A percentile compares a stretch with the other conserved stretches of the same genome.
Conservation (phyloP, 768 basidiomycete species). For the Sistotremastrum niveocremeum region DNA sequence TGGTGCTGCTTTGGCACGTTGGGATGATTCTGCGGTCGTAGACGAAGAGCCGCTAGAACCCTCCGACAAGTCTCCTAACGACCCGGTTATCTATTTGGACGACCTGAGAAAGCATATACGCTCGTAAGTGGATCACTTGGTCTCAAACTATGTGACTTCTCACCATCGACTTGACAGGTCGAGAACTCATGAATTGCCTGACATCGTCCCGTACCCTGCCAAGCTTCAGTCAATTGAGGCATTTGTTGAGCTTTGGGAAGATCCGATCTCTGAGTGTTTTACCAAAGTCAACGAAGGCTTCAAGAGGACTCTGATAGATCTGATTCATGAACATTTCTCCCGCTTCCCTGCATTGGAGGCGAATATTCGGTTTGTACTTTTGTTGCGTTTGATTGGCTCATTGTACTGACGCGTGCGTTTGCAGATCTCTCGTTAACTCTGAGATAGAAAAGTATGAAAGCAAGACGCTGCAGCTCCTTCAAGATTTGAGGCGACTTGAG, state of each 20-base stretch:
- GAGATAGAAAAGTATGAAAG: conserved; percentile 19
- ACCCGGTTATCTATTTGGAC: conserved; percentile 12
- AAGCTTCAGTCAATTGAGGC: conserved; percentile 22
- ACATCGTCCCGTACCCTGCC: conserved; percentile 24
- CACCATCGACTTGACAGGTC: conserved; percentile 14
- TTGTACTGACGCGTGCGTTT: neutral
- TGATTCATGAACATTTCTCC: conserved; percentile 24
- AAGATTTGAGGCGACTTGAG: conserved; percentile 26
- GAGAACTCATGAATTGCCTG: conserved; percentile 25
- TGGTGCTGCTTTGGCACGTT: neutral
- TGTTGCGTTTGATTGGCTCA: neutral
- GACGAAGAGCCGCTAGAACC: neutral
- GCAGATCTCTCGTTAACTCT: conserved; percentile 15
- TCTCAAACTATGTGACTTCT: neutral
- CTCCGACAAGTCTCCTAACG: too few relatives aligned
- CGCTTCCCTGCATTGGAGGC: conserved; percentile 23
- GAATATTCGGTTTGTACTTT: conserved; percentile 21
- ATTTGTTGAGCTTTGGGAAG: conserved; percentile 23
- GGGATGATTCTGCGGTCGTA: neutral
- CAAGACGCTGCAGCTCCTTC: conserved; percentile 14
- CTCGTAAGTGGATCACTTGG: conserved; percentile 11
- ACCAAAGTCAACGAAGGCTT: conserved; percentile 18
- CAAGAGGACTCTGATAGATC: conserved; percentile 14
- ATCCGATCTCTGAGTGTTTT: conserved; percentile 23
- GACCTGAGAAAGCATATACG: conserved; percentile 22